phyloP scores from a whole-genome alignment of 1,284 basidiomycete species.

The Pseudozyma sp. region DNA sequence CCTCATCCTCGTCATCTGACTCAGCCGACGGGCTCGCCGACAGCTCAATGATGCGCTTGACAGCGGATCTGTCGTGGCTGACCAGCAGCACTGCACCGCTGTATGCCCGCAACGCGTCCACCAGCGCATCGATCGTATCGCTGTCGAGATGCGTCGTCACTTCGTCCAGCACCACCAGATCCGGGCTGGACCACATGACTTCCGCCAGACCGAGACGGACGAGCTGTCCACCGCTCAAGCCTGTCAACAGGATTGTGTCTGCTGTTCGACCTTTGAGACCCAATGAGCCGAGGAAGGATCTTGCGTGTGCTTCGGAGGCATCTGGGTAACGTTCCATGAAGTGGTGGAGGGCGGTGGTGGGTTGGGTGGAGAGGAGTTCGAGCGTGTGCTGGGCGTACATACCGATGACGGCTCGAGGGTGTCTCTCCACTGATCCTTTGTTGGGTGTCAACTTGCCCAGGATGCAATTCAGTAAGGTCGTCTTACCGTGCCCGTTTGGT shows the following conservation, averaged over 20 bases:
- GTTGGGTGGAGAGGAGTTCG: slow-evolving; percentile 52
- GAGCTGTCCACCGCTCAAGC: slow-evolving; percentile 74
- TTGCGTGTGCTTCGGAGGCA: slow-evolving; percentile 57
- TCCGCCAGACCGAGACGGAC: slow-evolving; percentile 55
- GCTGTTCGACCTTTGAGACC: slow-evolving; percentile 64
- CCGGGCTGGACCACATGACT: slow-evolving; percentile 52
- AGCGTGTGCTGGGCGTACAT: slow-evolving; percentile 71
- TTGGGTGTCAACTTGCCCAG: slow-evolving; percentile 73
- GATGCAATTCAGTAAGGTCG: slow-evolving; percentile 71
- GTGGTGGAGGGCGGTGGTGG: slow-evolving; percentile 70
- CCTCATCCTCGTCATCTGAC: slow-evolving; percentile 57
- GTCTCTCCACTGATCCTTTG: slow-evolving; percentile 74
- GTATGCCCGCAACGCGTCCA: slow-evolving; percentile 74
- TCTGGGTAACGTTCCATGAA: slow-evolving; percentile 62
- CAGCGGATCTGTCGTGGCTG: slow-evolving; percentile 76
- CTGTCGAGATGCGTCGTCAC: slow-evolving; percentile 75
- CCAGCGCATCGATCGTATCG: slow-evolving; percentile 76
- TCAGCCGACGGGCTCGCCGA: slow-evolving; percentile 27
- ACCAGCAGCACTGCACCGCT: slow-evolving; percentile 76
- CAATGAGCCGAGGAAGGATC: slow-evolving; percentile 70
- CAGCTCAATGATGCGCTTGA: slow-evolving; percentile 49
- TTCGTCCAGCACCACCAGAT: slow-evolving; percentile 58
- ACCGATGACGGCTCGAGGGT: slow-evolving; percentile 75
- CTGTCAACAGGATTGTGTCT: slow-evolving; percentile 44
- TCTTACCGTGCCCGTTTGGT: slow-evolving; percentile 64